Percentiles rank a stretch among this genome's conserved stretches.
Evolutionary conservation across 1,284 basidiomycete genomes (phyloP).

Genomic region (Trichosporon ovoides): DNA sequence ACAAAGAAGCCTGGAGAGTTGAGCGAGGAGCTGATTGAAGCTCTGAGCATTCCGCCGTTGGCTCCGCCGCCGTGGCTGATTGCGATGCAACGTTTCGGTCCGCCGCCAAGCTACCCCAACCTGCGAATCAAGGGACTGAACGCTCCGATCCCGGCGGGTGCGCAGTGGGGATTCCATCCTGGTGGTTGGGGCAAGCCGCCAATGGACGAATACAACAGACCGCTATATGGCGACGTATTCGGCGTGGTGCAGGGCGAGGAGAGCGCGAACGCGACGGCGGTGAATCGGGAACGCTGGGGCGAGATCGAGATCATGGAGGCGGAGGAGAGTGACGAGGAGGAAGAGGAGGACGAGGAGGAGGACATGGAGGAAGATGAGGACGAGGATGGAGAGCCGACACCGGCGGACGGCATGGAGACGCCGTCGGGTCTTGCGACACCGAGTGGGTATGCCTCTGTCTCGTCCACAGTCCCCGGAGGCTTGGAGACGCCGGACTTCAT

Average conservation of each 20-base stretch:
- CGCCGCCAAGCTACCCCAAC: slow-evolving; percentile 94
- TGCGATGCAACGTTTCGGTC: slow-evolving; percentile 97
- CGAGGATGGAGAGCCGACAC: slow-evolving; percentile 57
- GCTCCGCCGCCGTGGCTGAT: slow-evolving; percentile 99
- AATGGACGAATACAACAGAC: slow-evolving; percentile 93
- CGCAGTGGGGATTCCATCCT: slow-evolving; percentile 99
- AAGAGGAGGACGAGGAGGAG: slow-evolving; percentile 26
- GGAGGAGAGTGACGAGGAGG: slow-evolving; percentile 52
- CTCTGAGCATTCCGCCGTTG: slow-evolving; percentile 93
- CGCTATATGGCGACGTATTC: slow-evolving; percentile 95
- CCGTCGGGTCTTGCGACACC: slow-evolving; percentile 90
- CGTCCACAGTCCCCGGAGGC: slow-evolving; percentile 90
- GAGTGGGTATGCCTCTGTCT: slow-evolving; percentile 85
- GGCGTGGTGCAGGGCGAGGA: slow-evolving; percentile 76
- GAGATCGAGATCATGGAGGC: slow-evolving; percentile 85
- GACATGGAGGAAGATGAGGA: slow-evolving; percentile 50
- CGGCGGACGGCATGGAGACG: slow-evolving; percentile 78
- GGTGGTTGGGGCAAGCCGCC: slow-evolving; percentile 99
- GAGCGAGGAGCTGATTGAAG: slow-evolving; percentile 94
- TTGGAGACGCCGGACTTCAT: slow-evolving; percentile 96
- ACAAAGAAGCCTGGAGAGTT: slow-evolving; percentile 95
- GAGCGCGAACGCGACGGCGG: slow-evolving; percentile 55
- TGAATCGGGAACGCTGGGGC: slow-evolving; percentile 82
- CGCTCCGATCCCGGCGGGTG: slow-evolving; percentile 93
- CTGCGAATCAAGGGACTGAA: slow-evolving; percentile 94